phyloP scores from a whole-genome alignment of 495 filamentous ascomycete genomes.

The Penicillium daleae region DNA sequence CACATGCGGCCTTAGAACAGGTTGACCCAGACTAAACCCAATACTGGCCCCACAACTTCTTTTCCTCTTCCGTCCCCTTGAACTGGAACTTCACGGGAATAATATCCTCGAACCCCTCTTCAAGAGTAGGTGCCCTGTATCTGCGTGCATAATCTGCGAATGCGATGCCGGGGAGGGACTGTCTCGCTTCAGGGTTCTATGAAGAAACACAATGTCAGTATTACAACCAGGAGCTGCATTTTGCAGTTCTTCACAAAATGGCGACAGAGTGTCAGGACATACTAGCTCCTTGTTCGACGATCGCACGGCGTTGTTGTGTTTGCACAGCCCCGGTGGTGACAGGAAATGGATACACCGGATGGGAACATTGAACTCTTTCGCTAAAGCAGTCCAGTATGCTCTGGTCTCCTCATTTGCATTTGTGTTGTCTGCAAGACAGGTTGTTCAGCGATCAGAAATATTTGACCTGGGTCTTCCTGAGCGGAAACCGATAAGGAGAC shows the following conservation, averaged over 20 bases:
- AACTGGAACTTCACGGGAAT: slow-evolving; percentile 70
- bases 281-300: slow-evolving; percentile 62
- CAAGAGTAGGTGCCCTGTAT: slow-evolving; percentile 69
- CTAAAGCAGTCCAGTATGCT: slow-evolving; percentile 73
- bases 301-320: slow-evolving; percentile 88
- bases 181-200: slow-evolving; percentile 82
- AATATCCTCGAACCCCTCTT: slow-evolving; percentile 87
- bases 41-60: slow-evolving; percentile 67
- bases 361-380: slow-evolving; percentile 67
- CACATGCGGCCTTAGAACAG: not conserved
- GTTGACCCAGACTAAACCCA: slow-evolving; percentile 50
- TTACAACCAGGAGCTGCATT: not conserved
- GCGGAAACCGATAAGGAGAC: not conserved
- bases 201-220: no score
- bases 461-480: not conserved
- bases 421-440: slow-evolving; percentile 73
- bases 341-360: slow-evolving; percentile 90
- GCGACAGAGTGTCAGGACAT: slow-evolving; percentile 7
- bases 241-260: no score
- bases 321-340: slow-evolving; percentile 69
- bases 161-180: slow-evolving; percentile 74
- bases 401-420: slow-evolving; percentile 81
- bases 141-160: slow-evolving; percentile 73
- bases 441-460: slow-evolving; percentile 3
- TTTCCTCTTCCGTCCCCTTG: slow-evolving; percentile 57